phyloP scores from a whole-genome alignment of 2,329 filamentous ascomycete species.

The Fusarium xyrophilum region DNA sequence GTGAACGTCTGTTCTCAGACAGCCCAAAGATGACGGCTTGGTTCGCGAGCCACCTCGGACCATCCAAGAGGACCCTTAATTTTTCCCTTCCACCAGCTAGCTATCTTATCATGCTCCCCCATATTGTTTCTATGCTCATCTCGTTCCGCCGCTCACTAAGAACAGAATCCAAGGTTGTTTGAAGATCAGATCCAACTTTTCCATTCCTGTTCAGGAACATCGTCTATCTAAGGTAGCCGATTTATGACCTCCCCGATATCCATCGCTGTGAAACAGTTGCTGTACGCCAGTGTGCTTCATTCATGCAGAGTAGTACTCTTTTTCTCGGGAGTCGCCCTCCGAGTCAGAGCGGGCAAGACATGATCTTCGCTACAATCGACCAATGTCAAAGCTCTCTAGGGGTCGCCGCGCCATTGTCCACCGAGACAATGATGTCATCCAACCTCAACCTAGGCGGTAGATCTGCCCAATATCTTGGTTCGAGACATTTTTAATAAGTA shows the following conservation, averaged over 20 bases:
- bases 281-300: slow-evolving; percentile 31
- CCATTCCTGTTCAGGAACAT: slow-evolving; percentile 24
- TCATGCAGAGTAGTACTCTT: slow-evolving; percentile 20
- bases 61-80: slow-evolving; percentile 2
- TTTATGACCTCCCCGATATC: slow-evolving; percentile 3
- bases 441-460: slow-evolving; percentile 7
- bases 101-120: background rate
- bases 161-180: slow-evolving; percentile 25
- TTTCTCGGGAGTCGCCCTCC: background rate
- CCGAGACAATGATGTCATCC: slow-evolving; percentile 21
- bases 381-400: slow-evolving; percentile 12
- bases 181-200: slow-evolving; percentile 31
- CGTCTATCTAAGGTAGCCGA: slow-evolving; percentile 21
- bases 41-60: slow-evolving; percentile 2
- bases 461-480: slow-evolving; percentile 6
- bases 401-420: slow-evolving; percentile 10
- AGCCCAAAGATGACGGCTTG: slow-evolving; percentile 3
- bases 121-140: slow-evolving; percentile 14
- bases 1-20: slow-evolving; percentile 5
- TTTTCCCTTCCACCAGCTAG: background rate
- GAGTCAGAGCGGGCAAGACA: slow-evolving; percentile 17
- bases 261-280: slow-evolving; percentile 29
- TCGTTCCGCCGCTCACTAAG: slow-evolving; percentile 16
- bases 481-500: slow-evolving; percentile 5
- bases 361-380: slow-evolving; percentile 13